Percentiles rank a stretch among this genome's conserved stretches.
Evolutionary conservation across 352 stramenopile species (phyloP).

Genomic region (Pelagophyceae sp.): DNA sequence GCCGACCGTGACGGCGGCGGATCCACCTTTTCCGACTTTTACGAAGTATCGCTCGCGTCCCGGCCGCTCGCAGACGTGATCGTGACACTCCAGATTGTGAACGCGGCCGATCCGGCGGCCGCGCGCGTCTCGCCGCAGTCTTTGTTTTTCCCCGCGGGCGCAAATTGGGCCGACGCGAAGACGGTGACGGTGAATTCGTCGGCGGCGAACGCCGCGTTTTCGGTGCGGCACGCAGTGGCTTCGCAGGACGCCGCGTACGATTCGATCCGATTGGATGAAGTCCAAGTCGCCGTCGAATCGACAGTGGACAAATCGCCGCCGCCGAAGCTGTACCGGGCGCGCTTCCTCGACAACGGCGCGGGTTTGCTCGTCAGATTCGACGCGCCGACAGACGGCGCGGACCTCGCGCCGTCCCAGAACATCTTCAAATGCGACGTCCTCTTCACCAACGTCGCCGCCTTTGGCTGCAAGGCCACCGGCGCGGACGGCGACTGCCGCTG

Average conservation of each 20-base stretch:
- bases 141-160: not conserved
- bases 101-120: too few species aligned
- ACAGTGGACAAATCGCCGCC: not conserved
- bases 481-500: too few species aligned
- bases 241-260: not conserved
- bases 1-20: not conserved
- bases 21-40: not conserved
- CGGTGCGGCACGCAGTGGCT: not conserved
- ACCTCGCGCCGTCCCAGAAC: too few species aligned
- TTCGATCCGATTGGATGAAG: not conserved
- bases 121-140: not conserved
- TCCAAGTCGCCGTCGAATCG: not conserved
- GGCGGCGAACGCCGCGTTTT: not conserved
- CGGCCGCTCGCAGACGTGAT: not conserved
- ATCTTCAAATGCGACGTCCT: not conserved
- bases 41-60: not conserved
- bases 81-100: too few species aligned
- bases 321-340: not conserved
- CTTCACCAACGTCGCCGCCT: not conserved
- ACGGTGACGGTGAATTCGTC: too few species aligned
- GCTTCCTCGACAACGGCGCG: not conserved
- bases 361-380: not conserved
- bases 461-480: not conserved
- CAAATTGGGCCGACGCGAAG: too few species aligned
- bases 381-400: not conserved